A percentile compares a stretch with the other conserved stretches of the same genome.
These are phyloP conservation scores for Lasiosphaeria ovina DNA, from an alignment of 495 filamentous ascomycete genomes.

Conservation along the genomic window DNA sequence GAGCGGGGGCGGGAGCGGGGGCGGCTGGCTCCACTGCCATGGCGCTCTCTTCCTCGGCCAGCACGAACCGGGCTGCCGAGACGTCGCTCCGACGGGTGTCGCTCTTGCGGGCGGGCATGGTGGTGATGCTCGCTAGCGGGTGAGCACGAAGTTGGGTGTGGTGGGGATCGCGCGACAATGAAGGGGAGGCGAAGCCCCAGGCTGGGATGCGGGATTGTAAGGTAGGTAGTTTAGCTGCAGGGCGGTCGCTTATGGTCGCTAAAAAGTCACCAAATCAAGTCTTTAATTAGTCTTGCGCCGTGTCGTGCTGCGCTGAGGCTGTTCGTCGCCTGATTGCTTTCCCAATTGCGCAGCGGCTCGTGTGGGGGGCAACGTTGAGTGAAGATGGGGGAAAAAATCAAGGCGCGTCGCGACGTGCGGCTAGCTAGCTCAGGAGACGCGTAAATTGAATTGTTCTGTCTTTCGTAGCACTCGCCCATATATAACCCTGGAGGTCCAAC, in stretches of 20 bases:
- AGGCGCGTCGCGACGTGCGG: not conserved
- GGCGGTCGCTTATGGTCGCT: too few species aligned
- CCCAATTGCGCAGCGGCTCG: too few species aligned
- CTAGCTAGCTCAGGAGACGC: not conserved
- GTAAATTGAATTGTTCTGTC: not conserved
- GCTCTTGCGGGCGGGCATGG: constrained; percentile 41
- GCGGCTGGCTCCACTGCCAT: constrained; percentile 17
- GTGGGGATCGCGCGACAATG: not conserved
- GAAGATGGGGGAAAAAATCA: not conserved
- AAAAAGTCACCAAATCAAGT: too few species aligned
- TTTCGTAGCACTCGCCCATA: not conserved
- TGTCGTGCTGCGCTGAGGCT: too few species aligned
- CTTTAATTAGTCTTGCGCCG: too few species aligned
- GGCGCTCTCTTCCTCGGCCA: constrained; percentile 35
- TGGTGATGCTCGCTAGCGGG: not conserved
- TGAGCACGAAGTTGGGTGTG: not conserved
- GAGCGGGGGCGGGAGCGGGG: constrained; percentile 14
- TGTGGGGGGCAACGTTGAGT: too few species aligned
- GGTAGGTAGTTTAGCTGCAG: too few species aligned
- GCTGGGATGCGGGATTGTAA: too few species aligned
- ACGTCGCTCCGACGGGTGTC: constrained; percentile 40
- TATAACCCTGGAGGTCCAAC: not conserved
- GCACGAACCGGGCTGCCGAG: constrained; percentile 42
- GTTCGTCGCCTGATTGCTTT: too few species aligned
- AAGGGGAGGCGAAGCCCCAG: not conserved